Base-by-base conservation (phyloP, 176 grass and related monocot genomes). In the Aegilops tauschii region DNA sequence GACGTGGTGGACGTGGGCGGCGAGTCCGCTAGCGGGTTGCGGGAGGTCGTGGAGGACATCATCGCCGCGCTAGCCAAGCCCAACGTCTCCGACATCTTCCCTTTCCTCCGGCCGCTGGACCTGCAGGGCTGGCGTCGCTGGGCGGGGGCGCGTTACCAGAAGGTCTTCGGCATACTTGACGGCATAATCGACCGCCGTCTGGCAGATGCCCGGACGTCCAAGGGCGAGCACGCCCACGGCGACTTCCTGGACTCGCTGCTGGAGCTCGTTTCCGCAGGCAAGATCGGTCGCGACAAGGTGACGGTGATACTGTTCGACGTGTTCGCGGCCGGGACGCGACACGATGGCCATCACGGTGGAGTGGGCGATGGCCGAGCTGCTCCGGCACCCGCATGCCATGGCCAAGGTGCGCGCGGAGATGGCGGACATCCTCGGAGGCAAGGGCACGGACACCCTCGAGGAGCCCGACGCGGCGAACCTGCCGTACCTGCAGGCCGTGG, bases 171-270 rank as follows among this genome's bases (percentile, higher is more conserved):
- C 21, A 27, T 65, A 17, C 75, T 90, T 28, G 66, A 85, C 35
- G 76, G 9, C 3, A 64, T 90, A 7, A 69, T 85, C 1, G 76
- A 90, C 9, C 18, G 31, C 12, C 76, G 88, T 1, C 54, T 58
- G 54, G 18, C 54, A 58, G 12, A 21, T 3, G 54, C 6, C 23
- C 21, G 30, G 34, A 28, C 39, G 65, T 25, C 10, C 47, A 58
- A 6, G 6, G 21, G 37, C 35, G 31, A 63, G 62, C 28, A 56
- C 54, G 18, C 49, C 0, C 49, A 21, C 61, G 76, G 67, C 27
- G 88, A 90, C 65, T 81, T 90, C 39, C 79, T 90, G 27, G 88
- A 90, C 73, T 75, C 58, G 1, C 56, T 90, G 32, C 66, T 90
- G 17, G 49, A 85, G 13, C 45, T 81, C 42, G 54, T 58, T 8